Base-by-base conservation (phyloP, 805 yeast species). In the Kuraishia hungarica region DNA sequence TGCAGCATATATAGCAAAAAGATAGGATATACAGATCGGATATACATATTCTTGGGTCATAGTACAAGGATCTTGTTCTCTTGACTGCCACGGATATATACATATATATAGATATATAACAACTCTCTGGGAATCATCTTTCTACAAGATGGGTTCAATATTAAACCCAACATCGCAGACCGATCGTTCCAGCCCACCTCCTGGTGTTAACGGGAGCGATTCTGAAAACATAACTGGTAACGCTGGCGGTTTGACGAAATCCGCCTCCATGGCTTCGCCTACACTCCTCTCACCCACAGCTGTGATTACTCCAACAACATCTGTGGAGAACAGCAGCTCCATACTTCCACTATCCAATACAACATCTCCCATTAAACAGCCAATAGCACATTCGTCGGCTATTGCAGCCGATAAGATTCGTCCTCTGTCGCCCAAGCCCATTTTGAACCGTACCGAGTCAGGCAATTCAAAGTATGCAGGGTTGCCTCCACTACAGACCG, bases 341-440 rank as follows among this genome's bases (percentile, higher is more conserved):
- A 35, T 3, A 3, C 43, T 3, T 13, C 43, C 43, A 35, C 4
- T 4, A 10, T 35, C 43, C 43, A 35, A 6, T 17, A 35, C 8
- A 35, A 35, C 43, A 8, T 35, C 43, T 35, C 43, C 43, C 17
- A 6, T 35, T 17, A 35, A 35, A 13, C 43, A 35, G 17, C 43
- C 43, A 15, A 13, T 17, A 3, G 43, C 17, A 35, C 43, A 35
- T 13, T 35, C 43, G 5, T 7, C 43, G 43, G 43, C 43, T 15
- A 35, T 35, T 15, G 8, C 43, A 3, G 43, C 43, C 11, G 43
- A 35, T 13, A 35, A 35, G 17, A 13, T 35, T 15, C 43, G 43
- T 15, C 43, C 49, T 11, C 5, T 47, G n/a, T 47, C 49, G 22
- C 52, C 52, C 17, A 29, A 51, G 23, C 52, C 52, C 24, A 51